Percentiles rank a stretch among this genome's conserved stretches.
These are phyloP conservation scores for Nannizzia gypsea DNA, from an alignment of 2,329 filamentous ascomycete genomes.

Conservation along the genomic window DNA sequence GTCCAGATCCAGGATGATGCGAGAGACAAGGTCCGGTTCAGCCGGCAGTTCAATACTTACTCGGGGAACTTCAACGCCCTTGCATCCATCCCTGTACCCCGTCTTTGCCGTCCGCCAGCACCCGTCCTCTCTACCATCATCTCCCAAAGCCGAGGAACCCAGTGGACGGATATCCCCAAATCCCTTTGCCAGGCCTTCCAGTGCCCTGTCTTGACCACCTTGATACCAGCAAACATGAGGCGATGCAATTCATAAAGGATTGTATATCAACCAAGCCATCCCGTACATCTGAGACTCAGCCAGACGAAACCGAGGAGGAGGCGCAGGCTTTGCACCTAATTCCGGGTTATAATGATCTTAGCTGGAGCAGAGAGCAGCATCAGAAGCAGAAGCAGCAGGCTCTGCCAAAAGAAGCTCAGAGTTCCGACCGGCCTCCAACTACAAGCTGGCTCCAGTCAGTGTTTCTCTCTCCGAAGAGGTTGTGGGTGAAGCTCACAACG, in stretches of 20 bases:
- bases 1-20: slow-evolving; percentile 6
- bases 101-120: slow-evolving; percentile 76
- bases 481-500: slow-evolving; percentile 5
- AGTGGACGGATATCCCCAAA: slow-evolving; percentile 41
- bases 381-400: no score
- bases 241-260: slow-evolving; percentile 6
- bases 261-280: slow-evolving; percentile 7
- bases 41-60: slow-evolving; percentile 9
- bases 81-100: slow-evolving; percentile 9
- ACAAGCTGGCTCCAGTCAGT: neutral
- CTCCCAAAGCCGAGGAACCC: slow-evolving; percentile 26
- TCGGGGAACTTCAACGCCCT: slow-evolving; percentile 8
- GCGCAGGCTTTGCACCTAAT: slow-evolving; percentile 9
- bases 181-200: slow-evolving; percentile 42
- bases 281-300: slow-evolving; percentile 6
- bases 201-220: slow-evolving; percentile 22
- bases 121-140: slow-evolving; percentile 48
- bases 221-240: slow-evolving; percentile 7
- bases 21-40: slow-evolving; percentile 8
- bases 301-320: slow-evolving; percentile 7
- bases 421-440: neutral
- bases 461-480: slow-evolving; percentile 1
- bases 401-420: slow-evolving; percentile 3
- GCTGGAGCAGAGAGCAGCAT: slow-evolving; percentile 9
- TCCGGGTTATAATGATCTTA: slow-evolving; percentile 11